Evolutionary conservation across 306 rosid species (phyloP).

Genomic region (Acacia crassicarpa): DNA sequence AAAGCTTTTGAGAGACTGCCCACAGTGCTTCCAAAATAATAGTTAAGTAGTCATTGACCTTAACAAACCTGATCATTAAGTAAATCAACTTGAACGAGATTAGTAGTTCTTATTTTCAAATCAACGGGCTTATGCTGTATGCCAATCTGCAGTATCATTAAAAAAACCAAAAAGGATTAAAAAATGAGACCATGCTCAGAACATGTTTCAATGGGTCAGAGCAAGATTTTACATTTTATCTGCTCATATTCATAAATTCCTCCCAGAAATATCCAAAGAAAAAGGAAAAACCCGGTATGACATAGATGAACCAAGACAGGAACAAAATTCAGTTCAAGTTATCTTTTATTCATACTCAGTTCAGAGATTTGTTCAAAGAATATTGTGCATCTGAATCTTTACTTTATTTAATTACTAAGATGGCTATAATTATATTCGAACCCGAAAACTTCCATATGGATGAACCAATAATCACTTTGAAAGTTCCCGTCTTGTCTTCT

Average conservation of each 20-base stretch:
- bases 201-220: background rate
- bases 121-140: conserved; percentile 61
- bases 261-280: background rate
- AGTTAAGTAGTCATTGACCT: background rate
- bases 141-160: conserved; percentile 69
- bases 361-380: background rate
- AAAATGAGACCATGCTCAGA: conserved; percentile 3
- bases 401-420: background rate
- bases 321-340: background rate
- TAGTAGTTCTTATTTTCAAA: conserved; percentile 56
- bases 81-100: conserved; percentile 61
- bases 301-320: conserved; percentile 2
- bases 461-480: background rate
- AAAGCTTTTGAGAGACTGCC: background rate
- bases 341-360: background rate
- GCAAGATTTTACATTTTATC: background rate
- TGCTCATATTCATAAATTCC: background rate
- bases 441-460: background rate
- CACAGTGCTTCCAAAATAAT: background rate
- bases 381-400: background rate
- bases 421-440: background rate
- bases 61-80: conserved; percentile 70
- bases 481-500: background rate
- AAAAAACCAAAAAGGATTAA: conserved; percentile 25
- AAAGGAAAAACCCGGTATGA: background rate